Base-by-base conservation (phyloP, 2,329 filamentous ascomycete genomes). In the Grosmannia clavigera region DNA sequence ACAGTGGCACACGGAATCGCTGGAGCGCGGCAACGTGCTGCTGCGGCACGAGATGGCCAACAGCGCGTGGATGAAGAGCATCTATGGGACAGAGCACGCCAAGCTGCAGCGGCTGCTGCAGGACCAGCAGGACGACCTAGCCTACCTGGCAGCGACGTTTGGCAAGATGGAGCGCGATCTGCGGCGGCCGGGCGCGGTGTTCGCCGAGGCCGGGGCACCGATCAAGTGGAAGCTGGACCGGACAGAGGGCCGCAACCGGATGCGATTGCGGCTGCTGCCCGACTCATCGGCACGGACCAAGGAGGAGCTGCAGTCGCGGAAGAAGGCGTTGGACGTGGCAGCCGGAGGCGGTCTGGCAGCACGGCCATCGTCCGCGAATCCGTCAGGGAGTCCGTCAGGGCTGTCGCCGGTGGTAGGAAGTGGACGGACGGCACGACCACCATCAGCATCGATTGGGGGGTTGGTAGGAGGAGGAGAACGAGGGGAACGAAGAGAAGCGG, bases 161-260 rank as follows among this genome's bases (percentile, higher is more conserved):
- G 81, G 82, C 5, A 90, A 86, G 68, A 86, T 97, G 74, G 85
- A 92, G 61, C 80, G 86, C 60, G 86, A 92, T 61, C 75, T 96
- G 60, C 82, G 81, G 64, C 83, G 91, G 25, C 89, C 91, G 1
- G 90, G 90, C 31, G 92, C 88, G 1, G 79, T 97, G 0, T 87
- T 96, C 62, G 84, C 87, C 58, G 82, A 86, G 46, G 76, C 80
- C 0, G 76, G 31, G 7, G 38, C 50, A 16, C 27, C 61, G 4
- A 35, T 38, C 0, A 95, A 88, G 70, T 99, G 92, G 92, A 91
- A 92, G 67, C 81, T 99, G 16, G 94, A 99, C 69, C 86, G 95
- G 67, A 97, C 94, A 0, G 94, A 99, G 74, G 92, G 94, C 12
- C 86, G 92, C 12, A 96, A 96, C 70, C 86, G 95, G 22, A 97